A percentile compares a stretch with the other conserved stretches of the same genome.
phyloP scores from a whole-genome alignment of 345 rosid genomes.

The Isatis tinctoria region DNA sequence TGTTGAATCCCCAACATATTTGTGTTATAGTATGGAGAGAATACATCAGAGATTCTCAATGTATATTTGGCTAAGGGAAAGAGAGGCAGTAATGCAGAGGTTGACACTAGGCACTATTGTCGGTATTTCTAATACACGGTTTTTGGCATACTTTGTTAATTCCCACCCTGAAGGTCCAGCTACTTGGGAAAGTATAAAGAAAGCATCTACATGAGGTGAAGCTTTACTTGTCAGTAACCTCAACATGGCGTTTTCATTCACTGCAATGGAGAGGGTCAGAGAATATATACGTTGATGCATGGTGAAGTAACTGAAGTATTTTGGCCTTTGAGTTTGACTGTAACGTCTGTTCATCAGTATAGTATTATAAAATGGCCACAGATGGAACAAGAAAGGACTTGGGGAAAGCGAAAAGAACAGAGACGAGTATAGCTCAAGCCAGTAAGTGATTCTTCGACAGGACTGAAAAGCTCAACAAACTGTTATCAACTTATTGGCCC shows the following conservation, averaged over 20 bases:
- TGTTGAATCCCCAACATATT: conserved; percentile 49
- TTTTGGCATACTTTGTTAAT: conserved; percentile 39
- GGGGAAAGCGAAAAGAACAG: conserved; percentile 5
- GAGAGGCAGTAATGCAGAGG: conserved; percentile 33
- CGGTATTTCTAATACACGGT: conserved; percentile 37
- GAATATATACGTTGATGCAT: not conserved
- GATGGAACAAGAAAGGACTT: not conserved
- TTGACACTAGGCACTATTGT: conserved; percentile 50
- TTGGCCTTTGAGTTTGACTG: not conserved
- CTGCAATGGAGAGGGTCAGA: not conserved
- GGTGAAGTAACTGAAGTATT: conserved; percentile 4
- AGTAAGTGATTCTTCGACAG: not conserved
- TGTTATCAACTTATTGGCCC: not conserved
- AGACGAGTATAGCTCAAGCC: not conserved
- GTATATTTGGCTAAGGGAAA: conserved; percentile 66
- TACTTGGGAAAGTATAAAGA: conserved; percentile 59
- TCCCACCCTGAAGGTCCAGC: conserved; percentile 57
- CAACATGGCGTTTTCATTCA: not conserved
- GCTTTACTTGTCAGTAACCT: not conserved
- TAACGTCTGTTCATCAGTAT: not conserved
- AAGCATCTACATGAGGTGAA: conserved; percentile 9
- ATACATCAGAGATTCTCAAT: conserved; percentile 52
- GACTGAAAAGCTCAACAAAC: not conserved
- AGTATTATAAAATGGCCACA: not conserved
- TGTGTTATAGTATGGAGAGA: conserved; percentile 44